Percentiles rank a stretch among this genome's conserved stretches.
Evolutionary conservation across 2,329 filamentous ascomycete species (phyloP).

Genomic region (Dactylella cylindrospora): DNA sequence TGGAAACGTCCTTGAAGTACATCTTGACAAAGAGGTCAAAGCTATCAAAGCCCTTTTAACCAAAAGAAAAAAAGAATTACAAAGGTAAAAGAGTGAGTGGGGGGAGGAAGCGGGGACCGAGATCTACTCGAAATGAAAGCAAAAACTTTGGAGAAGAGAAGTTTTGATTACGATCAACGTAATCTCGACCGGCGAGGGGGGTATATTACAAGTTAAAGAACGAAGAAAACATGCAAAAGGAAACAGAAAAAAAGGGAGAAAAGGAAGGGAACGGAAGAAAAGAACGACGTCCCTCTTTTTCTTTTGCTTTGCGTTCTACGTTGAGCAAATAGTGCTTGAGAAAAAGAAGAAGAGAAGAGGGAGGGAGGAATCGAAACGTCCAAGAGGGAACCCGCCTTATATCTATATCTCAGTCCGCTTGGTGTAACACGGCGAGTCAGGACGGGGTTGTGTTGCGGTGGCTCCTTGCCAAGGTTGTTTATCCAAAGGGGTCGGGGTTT

Average conservation of each 20-base stretch:
- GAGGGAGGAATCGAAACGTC: constrained; percentile 19
- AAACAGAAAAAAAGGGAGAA: background rate
- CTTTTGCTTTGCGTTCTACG: too few relatives aligned
- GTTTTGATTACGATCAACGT: constrained; percentile 42
- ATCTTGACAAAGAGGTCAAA: constrained; percentile 27
- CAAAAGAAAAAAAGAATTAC: constrained; percentile 9
- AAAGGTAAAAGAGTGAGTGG: constrained; percentile 13
- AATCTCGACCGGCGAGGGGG: constrained; percentile 42
- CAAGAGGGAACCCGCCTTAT: constrained; percentile 40
- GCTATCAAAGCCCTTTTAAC: constrained; percentile 16
- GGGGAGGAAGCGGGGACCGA: constrained; percentile 15
- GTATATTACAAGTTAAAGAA: constrained; percentile 29
- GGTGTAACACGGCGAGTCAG: constrained; percentile 1
- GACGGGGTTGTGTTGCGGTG: constrained; percentile 13
- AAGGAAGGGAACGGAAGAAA: background rate
- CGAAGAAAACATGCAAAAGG: too few relatives aligned
- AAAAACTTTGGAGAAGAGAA: constrained; percentile 17
- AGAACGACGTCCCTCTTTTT: background rate
- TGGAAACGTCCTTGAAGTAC: constrained; percentile 39
- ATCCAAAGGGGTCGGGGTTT: constrained; percentile 37
- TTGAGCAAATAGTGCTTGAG: constrained; percentile 32
- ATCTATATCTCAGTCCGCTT: constrained; percentile 9
- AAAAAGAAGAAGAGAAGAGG: constrained; percentile 12
- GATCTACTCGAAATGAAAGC: constrained; percentile 34
- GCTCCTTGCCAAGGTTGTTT: constrained; percentile 35